Evolutionary conservation across 208 protist genomes (phyloP), one percentile per base, ranked within the genome.

Genomic region (Leishmania aethiopica): DNA sequence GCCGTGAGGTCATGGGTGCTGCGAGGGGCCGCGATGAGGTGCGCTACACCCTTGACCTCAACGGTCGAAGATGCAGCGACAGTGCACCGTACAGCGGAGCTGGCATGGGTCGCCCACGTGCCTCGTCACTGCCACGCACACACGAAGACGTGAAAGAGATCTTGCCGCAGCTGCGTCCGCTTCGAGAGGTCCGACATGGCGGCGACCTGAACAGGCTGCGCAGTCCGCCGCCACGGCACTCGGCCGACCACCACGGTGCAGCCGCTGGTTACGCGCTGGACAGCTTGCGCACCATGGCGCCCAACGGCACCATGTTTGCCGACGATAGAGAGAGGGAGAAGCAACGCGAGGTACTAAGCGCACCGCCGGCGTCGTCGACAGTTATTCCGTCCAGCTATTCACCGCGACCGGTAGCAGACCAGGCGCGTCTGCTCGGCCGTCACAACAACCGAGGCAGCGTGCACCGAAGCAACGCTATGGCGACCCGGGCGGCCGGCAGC

Each of bases 121-220:
- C 82, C 2, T 42, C 73, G 51, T 85, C 82, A 15, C 72, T 79
- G 40, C 82, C 82, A 2, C 82, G 82, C 19, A 79, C 82, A 11
- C 75, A 40, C 5, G 80, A 86, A 71, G 77, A 70, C 67, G 73
- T 79, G 64, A 77, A 45, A 25, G 81, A 89, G 28, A 51, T 79
- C 64, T 77, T 85, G 59, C 75, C 82, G 13, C 64, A 37, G 2
- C 78, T 79, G 57, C 80, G 60, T 32, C 86, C 86, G 0, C 60
- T 87, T 42, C 79, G 76, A 7, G 76, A 81, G 1, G 81, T 32
- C 13, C 10, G 2, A 0, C 32, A 81, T 11, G 66, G 53, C 64
- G 66, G 25, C 60, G 35, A 55, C 51, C 49, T 67, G 55, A 10
- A 47, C 42, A 17, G 4, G 59, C 13, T 62, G 53, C 53, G 76